phyloP scores from a whole-genome alignment of 352 stramenopile genomes.

The Vaucheria bursata region DNA sequence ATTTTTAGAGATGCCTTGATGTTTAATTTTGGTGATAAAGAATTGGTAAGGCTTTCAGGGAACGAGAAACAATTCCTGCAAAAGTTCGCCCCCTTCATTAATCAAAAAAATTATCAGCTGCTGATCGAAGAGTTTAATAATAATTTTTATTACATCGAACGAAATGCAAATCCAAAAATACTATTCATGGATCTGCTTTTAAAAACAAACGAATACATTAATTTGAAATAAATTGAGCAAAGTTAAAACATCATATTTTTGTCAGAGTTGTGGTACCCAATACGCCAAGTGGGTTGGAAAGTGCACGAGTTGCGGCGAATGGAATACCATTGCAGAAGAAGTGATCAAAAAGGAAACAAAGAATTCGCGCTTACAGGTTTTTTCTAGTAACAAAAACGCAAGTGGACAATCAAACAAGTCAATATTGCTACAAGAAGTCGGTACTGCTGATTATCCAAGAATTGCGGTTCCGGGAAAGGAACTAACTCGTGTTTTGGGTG shows the following conservation, averaged over 20 bases:
- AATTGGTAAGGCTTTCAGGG: too few species aligned
- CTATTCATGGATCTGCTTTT: too few species aligned
- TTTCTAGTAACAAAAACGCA: not conserved
- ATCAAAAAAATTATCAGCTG: too few species aligned
- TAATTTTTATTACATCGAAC: too few species aligned
- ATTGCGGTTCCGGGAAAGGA: not conserved
- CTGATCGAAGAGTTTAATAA: too few species aligned
- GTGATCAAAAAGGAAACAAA: not conserved
- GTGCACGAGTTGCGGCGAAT: not conserved
- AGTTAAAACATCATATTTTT: not conserved
- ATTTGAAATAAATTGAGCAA: too few species aligned
- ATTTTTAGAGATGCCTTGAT: too few species aligned
- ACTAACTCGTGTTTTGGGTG: constrained; percentile 82
- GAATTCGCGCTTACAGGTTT: not conserved
- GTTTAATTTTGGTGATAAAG: too few species aligned
- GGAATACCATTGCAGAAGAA: not conserved
- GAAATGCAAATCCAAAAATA: too few species aligned
- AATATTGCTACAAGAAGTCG: not conserved
- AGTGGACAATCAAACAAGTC: not conserved
- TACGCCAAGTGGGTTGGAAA: not conserved
- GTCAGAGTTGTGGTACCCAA: not conserved
- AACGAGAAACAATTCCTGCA: too few species aligned
- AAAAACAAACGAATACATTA: too few species aligned
- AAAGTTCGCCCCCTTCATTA: too few species aligned
- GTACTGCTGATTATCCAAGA: not conserved